phyloP scores from a whole-genome alignment of 441 rosid genomes.

The Geranium incanum region DNA sequence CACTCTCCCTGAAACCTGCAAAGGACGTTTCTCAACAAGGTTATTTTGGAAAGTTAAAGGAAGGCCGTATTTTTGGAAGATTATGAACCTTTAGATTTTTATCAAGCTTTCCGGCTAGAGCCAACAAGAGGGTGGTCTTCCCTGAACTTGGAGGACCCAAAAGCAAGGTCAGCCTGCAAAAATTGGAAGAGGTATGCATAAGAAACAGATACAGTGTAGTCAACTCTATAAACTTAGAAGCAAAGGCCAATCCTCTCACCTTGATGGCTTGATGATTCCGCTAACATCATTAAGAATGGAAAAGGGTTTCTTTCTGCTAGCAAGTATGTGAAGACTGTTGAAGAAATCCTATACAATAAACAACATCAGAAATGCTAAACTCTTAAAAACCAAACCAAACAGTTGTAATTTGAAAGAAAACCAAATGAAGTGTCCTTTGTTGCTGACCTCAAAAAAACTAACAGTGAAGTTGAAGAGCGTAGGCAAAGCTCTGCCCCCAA shows the following conservation, averaged over 20 bases:
- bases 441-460: slow-evolving; percentile 38
- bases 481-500: slow-evolving; percentile 62
- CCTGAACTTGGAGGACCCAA: slow-evolving; percentile 62
- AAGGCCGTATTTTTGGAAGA: background rate
- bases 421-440: too few relatives aligned
- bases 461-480: slow-evolving; percentile 35
- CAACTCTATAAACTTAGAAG: background rate
- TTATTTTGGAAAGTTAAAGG: background rate
- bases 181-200: background rate
- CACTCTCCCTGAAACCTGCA: slow-evolving; percentile 41
- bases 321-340: slow-evolving; percentile 36
- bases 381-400: background rate
- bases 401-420: background rate
- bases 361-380: background rate
- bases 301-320: slow-evolving; percentile 44
- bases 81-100: slow-evolving; percentile 32
- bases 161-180: slow-evolving; percentile 43
- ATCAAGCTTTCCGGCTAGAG: slow-evolving; percentile 28
- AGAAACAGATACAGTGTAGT: background rate
- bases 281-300: slow-evolving; percentile 52
- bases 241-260: slow-evolving; percentile 21
- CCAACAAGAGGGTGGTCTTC: slow-evolving; percentile 38
- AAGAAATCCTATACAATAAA: slow-evolving; percentile 32
- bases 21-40: background rate
- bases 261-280: slow-evolving; percentile 60